A percentile compares a stretch with the other conserved stretches of the same genome.
phyloP scores from a whole-genome alignment of 1,284 basidiomycete species.

The Marasmius sp. region DNA sequence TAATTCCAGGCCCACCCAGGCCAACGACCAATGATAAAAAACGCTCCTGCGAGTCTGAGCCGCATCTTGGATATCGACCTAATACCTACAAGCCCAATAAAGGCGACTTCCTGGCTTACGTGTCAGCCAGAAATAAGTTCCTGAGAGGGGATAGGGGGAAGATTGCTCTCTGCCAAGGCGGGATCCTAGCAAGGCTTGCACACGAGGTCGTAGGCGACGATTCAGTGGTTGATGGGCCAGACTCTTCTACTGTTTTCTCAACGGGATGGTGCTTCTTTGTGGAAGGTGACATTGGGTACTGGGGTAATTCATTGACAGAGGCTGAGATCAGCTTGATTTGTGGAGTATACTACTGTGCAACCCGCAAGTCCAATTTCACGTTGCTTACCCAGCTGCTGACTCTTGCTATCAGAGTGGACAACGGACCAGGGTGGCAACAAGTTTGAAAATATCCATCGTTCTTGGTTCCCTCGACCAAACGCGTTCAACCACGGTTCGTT shows the following conservation, averaged over 20 bases:
- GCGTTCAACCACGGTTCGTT: background rate
- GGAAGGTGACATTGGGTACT: background rate
- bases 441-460: background rate
- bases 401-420: background rate
- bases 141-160: background rate
- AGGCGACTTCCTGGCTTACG: background rate
- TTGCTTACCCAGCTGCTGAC: too few relatives aligned
- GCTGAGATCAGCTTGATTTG: background rate
- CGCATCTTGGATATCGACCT: background rate
- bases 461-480: background rate
- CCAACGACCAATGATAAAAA: background rate
- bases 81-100: background rate
- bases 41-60: background rate
- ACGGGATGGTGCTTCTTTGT: background rate
- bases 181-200: background rate
- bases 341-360: background rate
- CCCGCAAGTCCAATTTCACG: background rate
- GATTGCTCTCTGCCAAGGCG: background rate
- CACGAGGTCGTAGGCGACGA: background rate
- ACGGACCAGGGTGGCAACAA: background rate
- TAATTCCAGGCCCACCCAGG: background rate
- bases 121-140: background rate
- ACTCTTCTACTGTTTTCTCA: background rate
- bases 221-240: background rate
- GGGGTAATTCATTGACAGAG: background rate